Conservation (phyloP, 2,329 filamentous ascomycete species). For the Exophiala aquamarina region DNA sequence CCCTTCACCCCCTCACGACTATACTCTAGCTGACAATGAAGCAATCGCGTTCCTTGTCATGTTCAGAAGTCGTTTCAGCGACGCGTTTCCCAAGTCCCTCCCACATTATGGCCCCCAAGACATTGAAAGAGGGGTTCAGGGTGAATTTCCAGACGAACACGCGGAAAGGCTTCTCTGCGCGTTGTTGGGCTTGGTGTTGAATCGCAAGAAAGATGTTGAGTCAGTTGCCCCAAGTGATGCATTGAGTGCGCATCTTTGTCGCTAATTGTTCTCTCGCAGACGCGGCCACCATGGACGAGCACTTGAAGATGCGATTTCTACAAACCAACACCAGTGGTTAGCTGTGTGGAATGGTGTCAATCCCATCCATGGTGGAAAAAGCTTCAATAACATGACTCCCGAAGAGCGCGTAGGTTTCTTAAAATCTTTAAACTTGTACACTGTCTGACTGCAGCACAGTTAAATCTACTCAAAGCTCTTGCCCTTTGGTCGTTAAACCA, state of each 20-base stretch:
- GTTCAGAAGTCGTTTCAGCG: constrained; percentile 91
- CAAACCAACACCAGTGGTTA: constrained; percentile 87
- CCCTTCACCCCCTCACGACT: constrained; percentile 87
- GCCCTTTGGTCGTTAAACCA: constrained; percentile 86
- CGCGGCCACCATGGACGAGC: constrained; percentile 90
- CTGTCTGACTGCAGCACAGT: constrained; percentile 50
- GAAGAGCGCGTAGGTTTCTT: constrained; percentile 68
- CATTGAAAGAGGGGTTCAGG: constrained; percentile 81
- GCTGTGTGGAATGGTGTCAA: constrained; percentile 78
- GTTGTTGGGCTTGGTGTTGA: constrained; percentile 81
- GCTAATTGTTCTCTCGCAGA: constrained; percentile 52
- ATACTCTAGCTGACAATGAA: constrained; percentile 83
- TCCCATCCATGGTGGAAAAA: constrained; percentile 75
- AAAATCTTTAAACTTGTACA: background rate
- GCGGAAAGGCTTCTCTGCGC: constrained; percentile 88
- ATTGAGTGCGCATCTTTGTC: constrained; percentile 5
- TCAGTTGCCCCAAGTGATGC: constrained; percentile 52
- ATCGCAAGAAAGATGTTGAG: constrained; percentile 99
- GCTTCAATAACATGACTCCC: constrained; percentile 79
- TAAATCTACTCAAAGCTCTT: constrained; percentile 78
- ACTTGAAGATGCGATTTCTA: constrained; percentile 85
- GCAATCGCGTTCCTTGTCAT: constrained; percentile 98
- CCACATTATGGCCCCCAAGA: constrained; percentile 93
- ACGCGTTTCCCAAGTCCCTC: constrained; percentile 83
- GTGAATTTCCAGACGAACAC: constrained; percentile 75